Evolutionary conservation across 805 yeast species (phyloP).

Genomic region (Dipodascopsis uninucleata): DNA sequence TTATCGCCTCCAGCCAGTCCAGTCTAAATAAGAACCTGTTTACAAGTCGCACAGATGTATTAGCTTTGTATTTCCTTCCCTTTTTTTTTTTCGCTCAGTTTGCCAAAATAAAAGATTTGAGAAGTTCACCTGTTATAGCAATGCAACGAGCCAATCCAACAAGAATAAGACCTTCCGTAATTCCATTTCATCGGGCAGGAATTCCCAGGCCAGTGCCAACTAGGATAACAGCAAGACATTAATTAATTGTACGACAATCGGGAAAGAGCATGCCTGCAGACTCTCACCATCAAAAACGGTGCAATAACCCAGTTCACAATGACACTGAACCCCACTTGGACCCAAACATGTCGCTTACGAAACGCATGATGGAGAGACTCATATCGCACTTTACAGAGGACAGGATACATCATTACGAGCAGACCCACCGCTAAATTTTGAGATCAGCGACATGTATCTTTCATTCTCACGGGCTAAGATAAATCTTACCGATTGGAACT

Average conservation of each 20-base stretch:
- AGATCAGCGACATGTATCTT: neutral
- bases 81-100: slow-evolving; percentile 52
- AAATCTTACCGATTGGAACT: slow-evolving; percentile 25
- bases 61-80: slow-evolving; percentile 12
- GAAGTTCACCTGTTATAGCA: slow-evolving; percentile 43
- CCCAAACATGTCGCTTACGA: slow-evolving; percentile 25
- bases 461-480: no score
- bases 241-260: no score
- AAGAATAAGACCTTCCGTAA: slow-evolving; percentile 52
- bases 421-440: slow-evolving; percentile 42
- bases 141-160: slow-evolving; percentile 57
- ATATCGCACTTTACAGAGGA: slow-evolving; percentile 51
- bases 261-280: neutral
- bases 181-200: slow-evolving; percentile 45
- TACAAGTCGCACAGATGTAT: neutral
- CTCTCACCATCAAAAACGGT: slow-evolving; percentile 49
- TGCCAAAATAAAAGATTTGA: no score
- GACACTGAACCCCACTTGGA: slow-evolving; percentile 40
- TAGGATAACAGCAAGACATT: no score
- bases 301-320: slow-evolving; percentile 52
- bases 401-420: slow-evolving; percentile 54
- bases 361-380: slow-evolving; percentile 40
- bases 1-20: slow-evolving; percentile 51
- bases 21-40: slow-evolving; percentile 36
- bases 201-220: slow-evolving; percentile 49